A percentile compares a stretch with the other conserved stretches of the same genome.
These are phyloP conservation scores for Neonectria ditissima DNA, from an alignment of 2,329 filamentous ascomycete species.

Conservation along the genomic window DNA sequence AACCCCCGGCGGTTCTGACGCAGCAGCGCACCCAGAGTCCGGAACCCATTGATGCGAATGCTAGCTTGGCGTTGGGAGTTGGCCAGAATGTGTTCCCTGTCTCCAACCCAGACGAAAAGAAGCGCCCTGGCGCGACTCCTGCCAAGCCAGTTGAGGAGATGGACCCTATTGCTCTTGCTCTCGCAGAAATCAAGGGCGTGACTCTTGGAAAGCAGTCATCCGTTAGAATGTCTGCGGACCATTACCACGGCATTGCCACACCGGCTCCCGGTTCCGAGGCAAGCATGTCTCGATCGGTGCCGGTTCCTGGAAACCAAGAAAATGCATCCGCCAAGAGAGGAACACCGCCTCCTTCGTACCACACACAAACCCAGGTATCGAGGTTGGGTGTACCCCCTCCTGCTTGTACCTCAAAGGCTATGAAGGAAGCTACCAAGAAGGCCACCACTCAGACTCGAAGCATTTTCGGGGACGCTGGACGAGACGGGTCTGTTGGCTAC, in stretches of 20 bases:
- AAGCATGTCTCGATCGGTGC: conserved; percentile 60
- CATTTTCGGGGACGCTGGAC: conserved; percentile 71
- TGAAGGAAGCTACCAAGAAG: conserved; percentile 94
- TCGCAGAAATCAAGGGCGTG: conserved; percentile 92
- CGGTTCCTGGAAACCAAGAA: conserved; percentile 65
- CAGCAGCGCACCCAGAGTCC: conserved; percentile 71
- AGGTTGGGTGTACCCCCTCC: conserved; percentile 89
- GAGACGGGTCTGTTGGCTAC: conserved; percentile 45
- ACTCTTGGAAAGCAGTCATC: conserved; percentile 80
- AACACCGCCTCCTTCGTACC: conserved; percentile 90
- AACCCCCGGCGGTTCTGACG: conserved; percentile 50
- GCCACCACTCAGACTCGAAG: conserved; percentile 85
- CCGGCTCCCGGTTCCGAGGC: conserved; percentile 70
- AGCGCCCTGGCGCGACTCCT: conserved; percentile 44
- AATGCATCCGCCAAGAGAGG: conserved; percentile 71
- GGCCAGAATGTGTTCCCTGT: conserved; percentile 98
- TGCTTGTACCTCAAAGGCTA: conserved; percentile 91
- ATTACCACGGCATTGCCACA: conserved; percentile 92
- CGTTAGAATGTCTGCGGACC: conserved; percentile 90
- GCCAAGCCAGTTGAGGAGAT: conserved; percentile 67
- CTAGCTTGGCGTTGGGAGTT: conserved; percentile 92
- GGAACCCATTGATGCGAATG: conserved; percentile 89
- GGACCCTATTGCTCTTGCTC: conserved; percentile 91
- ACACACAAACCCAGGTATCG: conserved; percentile 72
- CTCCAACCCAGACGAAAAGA: conserved; percentile 76